Base-by-base conservation (phyloP, 2,329 filamentous ascomycete species). In the Pyrenochaeta sp. region DNA sequence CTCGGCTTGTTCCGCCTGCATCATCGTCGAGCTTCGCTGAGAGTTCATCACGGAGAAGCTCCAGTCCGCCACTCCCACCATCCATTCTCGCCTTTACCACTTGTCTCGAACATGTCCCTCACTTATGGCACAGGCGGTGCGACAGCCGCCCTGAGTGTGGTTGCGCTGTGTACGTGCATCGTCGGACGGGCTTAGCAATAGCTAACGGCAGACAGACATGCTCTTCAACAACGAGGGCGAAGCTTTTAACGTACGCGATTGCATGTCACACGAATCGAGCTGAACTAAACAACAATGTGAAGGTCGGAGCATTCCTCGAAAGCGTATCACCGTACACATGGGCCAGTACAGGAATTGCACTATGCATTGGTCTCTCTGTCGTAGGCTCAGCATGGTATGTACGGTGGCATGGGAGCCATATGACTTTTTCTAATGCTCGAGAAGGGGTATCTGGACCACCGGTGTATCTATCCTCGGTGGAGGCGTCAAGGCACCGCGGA, bases 371-470 rank as follows among this genome's bases (percentile, higher is more conserved):
- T 60, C 84, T 98, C 57, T 99, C 95, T 54, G 94, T 97, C 44
- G 92, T 98, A 36, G 95, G 95, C 77, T 96, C 95, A 76, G 94
- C 94, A 86, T 99, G 95, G 95, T 98, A 88, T 67, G 83, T 72
- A 56, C 55, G 15, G 45, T 22, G 47, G 22, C 37, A 50, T 42
- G 15, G 13, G 34, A 10, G 37, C 52, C 44, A 28, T 24, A 19
- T 34, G 19, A 34, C 25, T 28, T 39, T 28, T 58, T 59, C 61
- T 73, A 65, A 70, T 61, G 54, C 15, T 28, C 28, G 28, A 19
- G 25, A 44, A 98, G 95, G 95, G 95, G 96, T 73, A 99, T 99
- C 79, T 95, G 99, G 82, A 95, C 98, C 70, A 99, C 95, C 34
- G 96, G 96, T 71, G 96, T 93, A 58, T 97, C 95, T 57, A 99